Evolutionary conservation across 2,329 filamentous ascomycete species (phyloP).

Genomic region (Fusarium poae): DNA sequence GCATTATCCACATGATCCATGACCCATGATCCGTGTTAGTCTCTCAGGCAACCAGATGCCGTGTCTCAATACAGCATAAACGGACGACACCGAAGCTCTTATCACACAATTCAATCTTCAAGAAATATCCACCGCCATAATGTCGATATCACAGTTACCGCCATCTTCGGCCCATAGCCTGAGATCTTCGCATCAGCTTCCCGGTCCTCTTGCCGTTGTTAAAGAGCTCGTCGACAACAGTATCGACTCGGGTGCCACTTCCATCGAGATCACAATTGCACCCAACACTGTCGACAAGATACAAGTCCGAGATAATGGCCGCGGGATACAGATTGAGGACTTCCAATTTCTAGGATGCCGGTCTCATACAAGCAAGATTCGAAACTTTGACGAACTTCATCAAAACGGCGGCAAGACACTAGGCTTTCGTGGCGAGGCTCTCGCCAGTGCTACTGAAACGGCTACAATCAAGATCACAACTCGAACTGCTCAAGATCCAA

Average conservation of each 20-base stretch:
- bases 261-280: constrained; percentile 73
- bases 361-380: constrained; percentile 82
- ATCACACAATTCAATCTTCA: constrained; percentile 27
- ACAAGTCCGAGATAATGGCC: constrained; percentile 80
- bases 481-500: constrained; percentile 69
- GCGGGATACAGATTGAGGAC: constrained; percentile 74
- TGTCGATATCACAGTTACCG: constrained; percentile 66
- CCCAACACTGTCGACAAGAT: constrained; percentile 76
- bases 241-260: constrained; percentile 77
- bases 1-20: constrained; percentile 40
- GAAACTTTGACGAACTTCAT: constrained; percentile 71
- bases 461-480: constrained; percentile 74
- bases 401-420: constrained; percentile 69
- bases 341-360: constrained; percentile 71
- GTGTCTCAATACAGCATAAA: constrained; percentile 39
- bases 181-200: constrained; percentile 71
- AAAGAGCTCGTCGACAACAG: constrained; percentile 86
- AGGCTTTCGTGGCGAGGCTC: constrained; percentile 82
- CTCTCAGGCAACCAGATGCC: constrained; percentile 43
- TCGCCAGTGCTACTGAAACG: constrained; percentile 74
- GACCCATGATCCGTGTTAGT: constrained; percentile 44
- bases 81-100: constrained; percentile 20
- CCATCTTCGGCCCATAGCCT: constrained; percentile 66
- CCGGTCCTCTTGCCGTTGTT: constrained; percentile 71
- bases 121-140: constrained; percentile 44